Percentiles rank a stretch among this genome's conserved stretches.
phyloP scores from a whole-genome alignment of 1,284 basidiomycete genomes.

The Lentinula novae-zelandiae region DNA sequence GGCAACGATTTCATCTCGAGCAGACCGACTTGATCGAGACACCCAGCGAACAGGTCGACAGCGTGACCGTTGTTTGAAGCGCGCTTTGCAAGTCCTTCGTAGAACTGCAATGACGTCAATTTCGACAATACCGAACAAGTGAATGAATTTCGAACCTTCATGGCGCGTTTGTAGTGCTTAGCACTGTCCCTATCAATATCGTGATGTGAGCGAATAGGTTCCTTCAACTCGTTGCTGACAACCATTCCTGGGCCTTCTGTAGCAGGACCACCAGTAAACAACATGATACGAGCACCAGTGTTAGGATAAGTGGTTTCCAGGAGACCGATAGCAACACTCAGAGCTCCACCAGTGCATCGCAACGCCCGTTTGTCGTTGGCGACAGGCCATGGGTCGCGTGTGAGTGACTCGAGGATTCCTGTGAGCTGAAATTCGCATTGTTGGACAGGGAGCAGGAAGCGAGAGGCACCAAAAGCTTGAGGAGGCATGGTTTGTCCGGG shows the following conservation, averaged over 20 bases:
- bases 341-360: conserved; percentile 92
- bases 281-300: conserved; percentile 94
- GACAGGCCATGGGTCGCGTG: conserved; percentile 96
- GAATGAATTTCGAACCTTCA: conserved; percentile 58
- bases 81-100: conserved; percentile 92
- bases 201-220: conserved; percentile 98
- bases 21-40: conserved; percentile 96
- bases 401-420: conserved; percentile 85
- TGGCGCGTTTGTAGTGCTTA: conserved; percentile 96
- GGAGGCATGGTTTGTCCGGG: conserved; percentile 87
- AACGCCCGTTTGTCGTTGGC: conserved; percentile 94
- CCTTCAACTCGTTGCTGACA: conserved; percentile 92
- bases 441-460: conserved; percentile 91
- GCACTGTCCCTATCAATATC: conserved; percentile 98
- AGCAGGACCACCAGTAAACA: conserved; percentile 95
- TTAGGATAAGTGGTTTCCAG: conserved; percentile 96
- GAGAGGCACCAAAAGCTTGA: conserved; percentile 81
- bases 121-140: conserved; percentile 9
- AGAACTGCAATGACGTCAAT: conserved; percentile 60
- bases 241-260: conserved; percentile 98
- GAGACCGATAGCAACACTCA: conserved; percentile 93
- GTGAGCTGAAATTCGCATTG: conserved; percentile 98
- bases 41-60: conserved; percentile 95
- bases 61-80: conserved; percentile 94
- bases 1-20: conserved; percentile 97